phyloP scores from a whole-genome alignment of 2,329 filamentous ascomycete species.

The Celoporthe dispersa region DNA sequence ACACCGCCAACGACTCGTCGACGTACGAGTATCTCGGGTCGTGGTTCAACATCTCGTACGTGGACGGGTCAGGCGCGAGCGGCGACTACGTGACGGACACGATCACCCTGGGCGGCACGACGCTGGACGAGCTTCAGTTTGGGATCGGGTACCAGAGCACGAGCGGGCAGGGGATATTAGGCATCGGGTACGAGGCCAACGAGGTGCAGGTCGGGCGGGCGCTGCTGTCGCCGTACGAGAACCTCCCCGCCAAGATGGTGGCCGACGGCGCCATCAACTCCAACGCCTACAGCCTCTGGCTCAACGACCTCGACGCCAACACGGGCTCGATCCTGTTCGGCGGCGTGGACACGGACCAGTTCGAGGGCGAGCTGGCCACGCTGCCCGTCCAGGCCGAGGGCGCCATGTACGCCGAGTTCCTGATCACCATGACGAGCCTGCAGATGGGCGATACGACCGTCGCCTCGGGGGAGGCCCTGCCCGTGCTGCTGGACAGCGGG shows the following conservation, averaged over 20 bases:
- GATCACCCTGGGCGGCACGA: slow-evolving; percentile 61
- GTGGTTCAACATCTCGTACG: slow-evolving; percentile 86
- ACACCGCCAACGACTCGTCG: slow-evolving; percentile 71
- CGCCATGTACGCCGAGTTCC: slow-evolving; percentile 63
- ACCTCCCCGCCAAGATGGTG: slow-evolving; percentile 70
- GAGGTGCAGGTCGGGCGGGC: slow-evolving; percentile 72
- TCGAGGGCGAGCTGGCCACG: slow-evolving; percentile 64
- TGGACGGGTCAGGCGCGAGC: slow-evolving; percentile 75
- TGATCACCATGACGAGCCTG: slow-evolving; percentile 70
- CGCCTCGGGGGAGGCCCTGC: slow-evolving; percentile 55
- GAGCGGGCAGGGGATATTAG: slow-evolving; percentile 74
- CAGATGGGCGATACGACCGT: slow-evolving; percentile 48
- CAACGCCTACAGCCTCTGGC: slow-evolving; percentile 74
- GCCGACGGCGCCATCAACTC: slow-evolving; percentile 64
- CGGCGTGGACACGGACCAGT: slow-evolving; percentile 72
- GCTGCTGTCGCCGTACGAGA: slow-evolving; percentile 62
- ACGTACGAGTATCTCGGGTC: slow-evolving; percentile 75
- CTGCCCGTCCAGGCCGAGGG: slow-evolving; percentile 65
- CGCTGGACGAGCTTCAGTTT: slow-evolving; percentile 66
- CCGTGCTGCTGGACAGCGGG: slow-evolving; percentile 73
- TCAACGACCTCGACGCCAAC: slow-evolving; percentile 71
- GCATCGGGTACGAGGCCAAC: slow-evolving; percentile 80
- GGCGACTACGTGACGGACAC: slow-evolving; percentile 84
- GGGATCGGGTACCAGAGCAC: slow-evolving; percentile 70
- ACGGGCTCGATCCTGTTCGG: slow-evolving; percentile 75